Base-by-base conservation (phyloP, 2,329 filamentous ascomycete genomes). In the Hypoxylon sp. region DNA sequence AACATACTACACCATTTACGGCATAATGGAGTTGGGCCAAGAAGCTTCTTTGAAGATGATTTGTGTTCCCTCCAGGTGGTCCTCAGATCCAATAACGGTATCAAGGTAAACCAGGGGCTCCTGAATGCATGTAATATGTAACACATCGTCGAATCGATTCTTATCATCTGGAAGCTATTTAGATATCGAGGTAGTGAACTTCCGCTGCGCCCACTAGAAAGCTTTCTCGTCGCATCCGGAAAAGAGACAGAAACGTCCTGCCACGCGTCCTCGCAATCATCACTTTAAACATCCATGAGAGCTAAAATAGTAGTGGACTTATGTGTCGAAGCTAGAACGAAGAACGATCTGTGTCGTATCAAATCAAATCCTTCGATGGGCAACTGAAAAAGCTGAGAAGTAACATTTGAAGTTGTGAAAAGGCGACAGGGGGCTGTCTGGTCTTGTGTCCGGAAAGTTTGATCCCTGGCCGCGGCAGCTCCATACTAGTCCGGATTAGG, bases 401-500 rank as follows among this genome's bases (percentile, higher is more conserved):
- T 27, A 37, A 32, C 32, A 44, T 47, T 60, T 47, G 54, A 46
- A 44, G 62, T 52, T 39, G 47, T 51, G 31, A 53, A 64, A 46
- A 62, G 24, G 7, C 42, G 47, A 59, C 71, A 70, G 68, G 72
- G 72, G 72, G 46, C 39, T 72, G 72, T 73, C 62, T 67, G 62
- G 62, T 51, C 55, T 42, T 72, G 32, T 54, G 57, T 62, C 48
- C 69, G 60, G 68, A 39, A 44, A 31, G 69, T 72, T 75, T 72
- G 68, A 74, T 71, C 71, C 70, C 70, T 70, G 70, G 64, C 42
- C 47, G 51, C 58, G 64, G 57, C 50, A 44, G 65, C 72, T 62
- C 69, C 63, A 59, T 42, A 66, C 75, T 76, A 77, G 59, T 48
- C 75, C 37, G 3, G 2, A 31, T 71, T 29, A 1, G 60, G 71